These are phyloP conservation scores for Exserohilum rostratum DNA, from an alignment of 2,329 filamentous ascomycete species.

Conservation along the genomic window DNA sequence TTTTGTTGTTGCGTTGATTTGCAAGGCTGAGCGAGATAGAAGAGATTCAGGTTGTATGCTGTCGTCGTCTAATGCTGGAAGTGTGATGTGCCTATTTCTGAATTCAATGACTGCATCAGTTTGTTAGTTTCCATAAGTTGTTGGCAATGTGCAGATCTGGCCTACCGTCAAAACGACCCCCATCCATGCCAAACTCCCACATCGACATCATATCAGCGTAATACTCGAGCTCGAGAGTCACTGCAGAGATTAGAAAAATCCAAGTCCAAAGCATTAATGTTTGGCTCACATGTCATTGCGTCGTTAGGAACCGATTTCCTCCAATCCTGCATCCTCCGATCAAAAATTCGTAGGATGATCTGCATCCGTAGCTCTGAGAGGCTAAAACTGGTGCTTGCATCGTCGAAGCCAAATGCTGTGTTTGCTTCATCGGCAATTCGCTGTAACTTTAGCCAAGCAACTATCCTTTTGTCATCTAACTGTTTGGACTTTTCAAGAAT, in stretches of 20 bases:
- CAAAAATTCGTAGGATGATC: conserved; percentile 45
- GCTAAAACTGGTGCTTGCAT: conserved; percentile 46
- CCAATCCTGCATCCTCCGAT: conserved; percentile 46
- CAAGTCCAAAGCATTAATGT: not conserved
- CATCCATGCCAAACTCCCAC: conserved; percentile 49
- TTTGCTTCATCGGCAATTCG: conserved; percentile 47
- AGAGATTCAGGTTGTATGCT: conserved; percentile 43
- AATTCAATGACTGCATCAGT: conserved; percentile 36
- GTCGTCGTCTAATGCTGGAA: conserved; percentile 43
- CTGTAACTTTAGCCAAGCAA: conserved; percentile 43
- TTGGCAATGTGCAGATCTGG: not conserved
- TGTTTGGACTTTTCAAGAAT: conserved; percentile 41
- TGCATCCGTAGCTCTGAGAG: conserved; percentile 45
- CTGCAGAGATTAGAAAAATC: not conserved
- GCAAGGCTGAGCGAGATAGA: conserved; percentile 39
- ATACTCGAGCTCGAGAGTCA: conserved; percentile 37
- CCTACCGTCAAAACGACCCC: conserved; percentile 39
- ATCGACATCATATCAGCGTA: conserved; percentile 44
- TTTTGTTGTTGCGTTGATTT: conserved; percentile 46
- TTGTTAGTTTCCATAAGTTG: not conserved
- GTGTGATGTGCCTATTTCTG: conserved; percentile 40
- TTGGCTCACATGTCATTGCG: conserved; percentile 35
- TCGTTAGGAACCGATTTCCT: conserved; percentile 39
- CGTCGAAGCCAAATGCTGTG: conserved; percentile 47
- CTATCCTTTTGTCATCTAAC: conserved; percentile 36